These are phyloP conservation scores for Corynascus novoguineensis DNA, from an alignment of 495 filamentous ascomycete genomes.

Conservation along the genomic window DNA sequence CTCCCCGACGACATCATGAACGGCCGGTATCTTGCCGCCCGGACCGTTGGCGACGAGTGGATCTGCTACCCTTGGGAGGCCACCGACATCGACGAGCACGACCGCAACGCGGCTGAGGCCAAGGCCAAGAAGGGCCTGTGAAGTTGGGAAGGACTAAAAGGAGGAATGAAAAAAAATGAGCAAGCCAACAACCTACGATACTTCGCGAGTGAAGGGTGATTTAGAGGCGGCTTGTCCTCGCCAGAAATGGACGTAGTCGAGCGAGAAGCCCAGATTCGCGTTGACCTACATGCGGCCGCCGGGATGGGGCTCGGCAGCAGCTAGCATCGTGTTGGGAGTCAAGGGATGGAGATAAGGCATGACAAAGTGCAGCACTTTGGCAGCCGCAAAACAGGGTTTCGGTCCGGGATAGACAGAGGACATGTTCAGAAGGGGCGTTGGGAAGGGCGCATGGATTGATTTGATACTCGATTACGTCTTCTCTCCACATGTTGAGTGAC, in stretches of 20 bases:
- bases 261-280: background rate
- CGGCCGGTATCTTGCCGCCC: conserved; percentile 75
- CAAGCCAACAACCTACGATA: background rate
- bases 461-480: background rate
- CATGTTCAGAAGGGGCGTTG: background rate
- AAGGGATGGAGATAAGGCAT: background rate
- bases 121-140: conserved; percentile 15
- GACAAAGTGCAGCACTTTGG: background rate
- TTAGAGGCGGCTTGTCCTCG: background rate
- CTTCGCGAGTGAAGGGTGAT: background rate
- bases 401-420: background rate
- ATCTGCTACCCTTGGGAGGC: conserved; percentile 99
- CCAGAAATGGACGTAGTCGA: background rate
- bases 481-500: background rate
- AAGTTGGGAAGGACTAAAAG: background rate
- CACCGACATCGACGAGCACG: conserved; percentile 90
- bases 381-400: background rate
- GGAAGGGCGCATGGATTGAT: background rate
- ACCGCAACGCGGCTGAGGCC: conserved; percentile 58
- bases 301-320: background rate
- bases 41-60: conserved; percentile 89
- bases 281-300: background rate
- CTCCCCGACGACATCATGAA: conserved; percentile 78
- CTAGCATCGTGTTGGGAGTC: conserved; percentile 9
- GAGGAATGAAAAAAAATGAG: background rate